Evolutionary conservation across 495 filamentous ascomycete species (phyloP), one percentile per base, ranked within the genome.

Genomic region (Daldinia bambusicola): DNA sequence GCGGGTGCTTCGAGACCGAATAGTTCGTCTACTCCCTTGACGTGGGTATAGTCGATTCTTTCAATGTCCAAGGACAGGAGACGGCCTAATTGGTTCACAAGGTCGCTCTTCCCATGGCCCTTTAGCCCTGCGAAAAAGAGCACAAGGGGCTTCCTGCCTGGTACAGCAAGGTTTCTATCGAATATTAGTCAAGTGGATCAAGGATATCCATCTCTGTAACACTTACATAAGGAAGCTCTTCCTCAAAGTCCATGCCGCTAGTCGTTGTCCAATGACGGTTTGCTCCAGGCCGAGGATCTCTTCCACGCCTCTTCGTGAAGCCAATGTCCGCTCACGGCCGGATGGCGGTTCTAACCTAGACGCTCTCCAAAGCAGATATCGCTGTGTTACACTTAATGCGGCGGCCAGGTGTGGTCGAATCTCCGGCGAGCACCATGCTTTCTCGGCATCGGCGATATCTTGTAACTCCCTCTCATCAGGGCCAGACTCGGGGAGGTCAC

Each of bases 31-130:
- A 80, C 77, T 6, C 55, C 41, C 2, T 48, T 77, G 38, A 83
- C 65, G 2, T 69, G 71, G 0, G 86, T 80, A 61, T 81, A 86
- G 61, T 89, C 83, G 40, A 87, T 75, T 1, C 72, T 58, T 12
- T 80, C 55, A 14, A 84, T 55, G 10, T 83, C 78, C 14, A 84
- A 52, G 0, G 80, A 82, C n/a, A 87, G 67, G 36, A 85, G 63
- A 12, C 79, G 16, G 0, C 81, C 84, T 16, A 88, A 75, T 6
- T 70, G 65, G 20, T 76, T 76, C 1, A 83, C 84, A 8, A 88
- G 69, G 38, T 87, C 83, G 0, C 83, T 84, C 65, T 86, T 88
- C 0, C 86, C 86, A 62, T 88, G 85, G 0, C 86, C 84, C 59
- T 80, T 85, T 0, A 81, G 80, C 0, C 86, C 86, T 5, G 81